Conservation (phyloP, 352 stramenopile genomes). For the Pythium dissotocum region DNA sequence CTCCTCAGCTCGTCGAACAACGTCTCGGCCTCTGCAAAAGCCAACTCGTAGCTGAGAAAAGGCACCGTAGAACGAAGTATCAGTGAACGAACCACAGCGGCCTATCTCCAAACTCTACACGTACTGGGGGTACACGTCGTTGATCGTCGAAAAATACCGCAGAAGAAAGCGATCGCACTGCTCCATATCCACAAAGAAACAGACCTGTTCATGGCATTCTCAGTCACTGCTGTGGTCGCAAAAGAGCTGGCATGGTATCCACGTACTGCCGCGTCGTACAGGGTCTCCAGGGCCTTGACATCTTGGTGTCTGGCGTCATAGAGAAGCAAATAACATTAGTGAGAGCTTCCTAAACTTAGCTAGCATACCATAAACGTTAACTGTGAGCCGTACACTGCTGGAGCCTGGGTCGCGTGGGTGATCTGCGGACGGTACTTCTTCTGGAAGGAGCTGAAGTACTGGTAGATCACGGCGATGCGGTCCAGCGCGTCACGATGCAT, state of each 20-base stretch:
- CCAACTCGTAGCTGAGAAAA: slow-evolving; percentile 53
- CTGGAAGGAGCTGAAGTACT: slow-evolving; percentile 68
- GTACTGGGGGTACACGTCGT: slow-evolving; percentile 78
- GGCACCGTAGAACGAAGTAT: neutral
- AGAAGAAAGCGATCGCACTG: slow-evolving; percentile 81
- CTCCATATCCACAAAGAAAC: slow-evolving; percentile 88
- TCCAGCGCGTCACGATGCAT: slow-evolving; percentile 62
- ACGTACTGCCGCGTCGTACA: slow-evolving; percentile 52
- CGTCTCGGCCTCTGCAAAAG: slow-evolving; percentile 65
- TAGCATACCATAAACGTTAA: neutral
- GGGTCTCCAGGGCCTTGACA: slow-evolving; percentile 34
- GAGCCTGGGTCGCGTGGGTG: slow-evolving; percentile 26
- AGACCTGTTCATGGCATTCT: slow-evolving; percentile 43
- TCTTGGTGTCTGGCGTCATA: slow-evolving; percentile 28
- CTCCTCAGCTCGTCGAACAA: slow-evolving; percentile 79
- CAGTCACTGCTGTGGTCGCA: neutral
- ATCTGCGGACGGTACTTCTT: slow-evolving; percentile 39
- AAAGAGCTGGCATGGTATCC: neutral
- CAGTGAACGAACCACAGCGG: neutral
- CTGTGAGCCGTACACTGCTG: slow-evolving; percentile 24
- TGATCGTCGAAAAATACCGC: slow-evolving; percentile 82
- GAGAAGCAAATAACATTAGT: too few species aligned
- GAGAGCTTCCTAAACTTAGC: neutral
- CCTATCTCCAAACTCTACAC: neutral
- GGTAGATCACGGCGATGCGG: slow-evolving; percentile 61